phyloP scores from a whole-genome alignment of 306 rosid species.

The Adenanthera pavonina region DNA sequence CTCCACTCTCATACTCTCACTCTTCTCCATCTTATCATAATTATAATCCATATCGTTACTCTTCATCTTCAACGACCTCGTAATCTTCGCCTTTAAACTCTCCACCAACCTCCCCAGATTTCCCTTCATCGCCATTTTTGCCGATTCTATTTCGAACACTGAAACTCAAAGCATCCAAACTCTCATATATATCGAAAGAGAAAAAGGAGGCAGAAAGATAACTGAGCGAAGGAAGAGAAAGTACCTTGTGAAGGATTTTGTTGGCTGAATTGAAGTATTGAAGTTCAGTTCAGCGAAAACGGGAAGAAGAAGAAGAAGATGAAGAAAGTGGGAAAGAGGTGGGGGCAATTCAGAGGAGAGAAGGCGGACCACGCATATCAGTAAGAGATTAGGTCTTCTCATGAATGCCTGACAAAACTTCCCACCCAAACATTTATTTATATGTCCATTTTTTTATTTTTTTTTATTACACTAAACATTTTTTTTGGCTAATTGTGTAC shows the following conservation, averaged over 20 bases:
- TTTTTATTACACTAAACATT: background rate
- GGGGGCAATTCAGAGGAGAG: no score
- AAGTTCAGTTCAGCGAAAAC: background rate
- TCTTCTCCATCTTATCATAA: constrained; percentile 89
- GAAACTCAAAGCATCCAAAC: background rate
- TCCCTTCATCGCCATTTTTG: constrained; percentile 55
- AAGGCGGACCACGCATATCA: constrained; percentile 10
- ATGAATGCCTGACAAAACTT: background rate
- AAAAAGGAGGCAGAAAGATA: no score
- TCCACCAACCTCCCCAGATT: constrained; percentile 54
- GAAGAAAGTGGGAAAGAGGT: background rate
- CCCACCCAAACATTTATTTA: background rate
- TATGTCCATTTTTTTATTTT: background rate
- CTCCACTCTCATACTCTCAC: constrained; percentile 97
- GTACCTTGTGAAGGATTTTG: background rate
- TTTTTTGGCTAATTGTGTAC: background rate
- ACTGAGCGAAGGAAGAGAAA: background rate
- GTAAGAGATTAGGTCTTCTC: background rate
- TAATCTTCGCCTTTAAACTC: constrained; percentile 45
- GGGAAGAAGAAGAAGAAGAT: background rate
- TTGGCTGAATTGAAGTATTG: background rate
- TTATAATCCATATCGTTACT: background rate
- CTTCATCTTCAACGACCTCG: constrained; percentile 67
- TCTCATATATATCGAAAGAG: no score
- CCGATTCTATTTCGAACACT: constrained; percentile 28